Conservation (phyloP, 2,329 filamentous ascomycete species). For the Kalmusia sp. region DNA sequence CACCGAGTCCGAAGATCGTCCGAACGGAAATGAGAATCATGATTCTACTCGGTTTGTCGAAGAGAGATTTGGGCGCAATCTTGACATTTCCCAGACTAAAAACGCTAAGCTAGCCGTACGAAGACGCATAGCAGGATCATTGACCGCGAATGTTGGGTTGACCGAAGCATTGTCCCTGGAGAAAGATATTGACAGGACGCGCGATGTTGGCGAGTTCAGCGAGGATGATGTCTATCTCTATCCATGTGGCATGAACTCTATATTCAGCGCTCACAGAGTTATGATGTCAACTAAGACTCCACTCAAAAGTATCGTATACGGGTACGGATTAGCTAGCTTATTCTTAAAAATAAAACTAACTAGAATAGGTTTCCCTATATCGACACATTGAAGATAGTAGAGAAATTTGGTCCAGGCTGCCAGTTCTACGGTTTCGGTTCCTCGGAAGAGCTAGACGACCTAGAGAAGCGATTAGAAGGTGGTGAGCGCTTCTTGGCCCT, state of each 20-base stretch:
- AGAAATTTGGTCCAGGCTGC: constrained; percentile 92
- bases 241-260: constrained; percentile 92
- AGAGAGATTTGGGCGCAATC: constrained; percentile 90
- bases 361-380: constrained; percentile 81
- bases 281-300: constrained; percentile 69
- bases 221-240: constrained; percentile 91
- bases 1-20: constrained; percentile 17
- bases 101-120: constrained; percentile 87
- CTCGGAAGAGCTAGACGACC: constrained; percentile 78
- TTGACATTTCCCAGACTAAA: constrained; percentile 78
- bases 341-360: constrained; percentile 9
- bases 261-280: constrained; percentile 84
- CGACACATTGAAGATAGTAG: constrained; percentile 90
- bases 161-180: constrained; percentile 63
- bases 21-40: constrained; percentile 52
- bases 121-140: constrained; percentile 84
- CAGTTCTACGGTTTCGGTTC: constrained; percentile 87
- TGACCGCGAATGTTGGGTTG: constrained; percentile 75
- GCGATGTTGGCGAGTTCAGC: constrained; percentile 67
- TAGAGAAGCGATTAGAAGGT: constrained; percentile 72
- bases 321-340: constrained; percentile 48
- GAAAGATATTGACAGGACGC: constrained; percentile 46
- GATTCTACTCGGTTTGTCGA: constrained; percentile 87
- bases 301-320: constrained; percentile 86
- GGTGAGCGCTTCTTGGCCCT: constrained; percentile 83